Base-by-base conservation (phyloP, 495 filamentous ascomycete genomes). In the Stereocaulon alpinum region DNA sequence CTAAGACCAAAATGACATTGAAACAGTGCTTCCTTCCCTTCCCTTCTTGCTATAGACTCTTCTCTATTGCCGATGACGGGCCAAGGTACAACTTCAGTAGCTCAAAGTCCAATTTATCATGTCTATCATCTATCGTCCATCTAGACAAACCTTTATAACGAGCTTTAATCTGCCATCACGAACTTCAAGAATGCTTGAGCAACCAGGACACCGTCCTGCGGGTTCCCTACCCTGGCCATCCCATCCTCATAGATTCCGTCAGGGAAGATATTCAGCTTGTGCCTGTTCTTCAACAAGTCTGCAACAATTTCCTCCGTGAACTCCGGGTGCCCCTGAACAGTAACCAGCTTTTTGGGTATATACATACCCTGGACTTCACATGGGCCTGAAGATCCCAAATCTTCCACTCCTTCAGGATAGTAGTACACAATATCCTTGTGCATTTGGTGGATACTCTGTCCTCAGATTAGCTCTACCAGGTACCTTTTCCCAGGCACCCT, bases 271-370 rank as follows among this genome's bases (percentile, higher is more conserved):
- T 86, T 87, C 45, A 66, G 65, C 48, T 72, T 69, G 55, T 86
- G 80, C 34, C 90, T 73, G 45, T 68, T 59, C 30, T 76, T 72
- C 43, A 95, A 71, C 30, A 96, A 68, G 71, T 91, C 86, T 9
- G 69, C 72, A 61, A 90, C 78, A 59, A 96, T 92, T 40, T 86
- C 82, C 52, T 74, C 76, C 3, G 77, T 88, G 67, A 93, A 95
- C 70, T 97, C 92, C 7, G 92, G 92, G 68, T 97, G 92, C 5
- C 90, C 91, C 69, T 97, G 91, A 4, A 96, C 82, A 0, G 88
- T 86, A 37, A 96, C 83, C 61, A 87, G 74, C 7, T 76, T 73
- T 15, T 74, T 73, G 20, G 83, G 80, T 10, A 76, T 64, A 67
- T 93, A 86, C 82, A 96, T 90, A 56, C 86, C 88, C 67, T 97